Base-by-base conservation (phyloP, 108 stramenopile genomes). In the Aurantiochytrium sp. region DNA sequence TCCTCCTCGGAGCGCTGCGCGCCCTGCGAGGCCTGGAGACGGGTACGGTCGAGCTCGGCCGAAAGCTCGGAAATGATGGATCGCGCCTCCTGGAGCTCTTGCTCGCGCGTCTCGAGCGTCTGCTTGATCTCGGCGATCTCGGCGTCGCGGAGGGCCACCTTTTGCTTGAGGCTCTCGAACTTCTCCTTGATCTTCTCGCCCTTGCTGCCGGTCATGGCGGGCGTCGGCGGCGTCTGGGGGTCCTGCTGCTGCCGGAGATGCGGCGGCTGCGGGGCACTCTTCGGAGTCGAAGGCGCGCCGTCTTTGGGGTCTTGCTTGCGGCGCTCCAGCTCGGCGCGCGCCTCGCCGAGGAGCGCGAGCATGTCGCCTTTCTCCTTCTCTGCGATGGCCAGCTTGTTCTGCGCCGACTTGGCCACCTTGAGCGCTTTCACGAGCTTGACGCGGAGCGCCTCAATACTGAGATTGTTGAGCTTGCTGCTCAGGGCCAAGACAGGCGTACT, bases 101-200 rank as follows among this genome's bases (percentile, higher is more conserved):
- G 42, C 45, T 81, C 73, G 45, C 73, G 73, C 21, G 45, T 24
- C 0, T 6, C 36, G 10, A 81, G 1, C 17, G n/a, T 22, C 24
- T 41, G 27, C 12, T 48, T 41, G n/a, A n/a, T 12, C 73, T 81
- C 42, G 12, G 39, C 39, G 30, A 41, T 12, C 30, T 81, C 73
- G n/a, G 39, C 27, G 6, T 81, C 73, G n/a, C 42, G 42, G 1
- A 27, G 19, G 10, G 73, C 45, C 39, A 81, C 24, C 3, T 48
- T 81, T 30, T 81, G 39, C 32, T 81, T 81, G 42, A 81, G 39
- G 0, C 30, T 81, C 39, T 81, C 73, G 3, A 81, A 81, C 73
- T 81, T 81, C 24, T 81, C 73, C 45, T 81, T 81, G 45, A 81
- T 81, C 45, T 81, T 81, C 24, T 81, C 73, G n/a, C 42, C 73